Base-by-base conservation (phyloP, 805 yeast species). In the Yamadazyma scolyti region DNA sequence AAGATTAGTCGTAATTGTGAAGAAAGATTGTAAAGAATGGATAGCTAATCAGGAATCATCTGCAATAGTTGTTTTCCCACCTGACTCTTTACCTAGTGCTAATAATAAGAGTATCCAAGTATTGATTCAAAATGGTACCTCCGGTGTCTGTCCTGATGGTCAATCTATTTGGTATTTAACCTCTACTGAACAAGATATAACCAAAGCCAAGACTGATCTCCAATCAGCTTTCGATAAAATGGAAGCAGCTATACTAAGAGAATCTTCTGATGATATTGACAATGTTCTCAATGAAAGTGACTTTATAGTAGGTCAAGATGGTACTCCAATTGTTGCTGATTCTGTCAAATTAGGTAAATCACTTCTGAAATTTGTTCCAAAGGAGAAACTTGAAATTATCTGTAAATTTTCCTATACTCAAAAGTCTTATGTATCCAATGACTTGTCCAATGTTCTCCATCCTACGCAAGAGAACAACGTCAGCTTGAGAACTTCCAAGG, bases 31-130 rank as follows among this genome's bases (percentile, higher is more conserved):
- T 64, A 73, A 71, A 30, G 95, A 88, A 62, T 90, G 97, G 97
- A 83, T 89, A 64, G 73, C 78, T 9, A 88, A 83, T 28, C 79
- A 77, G 29, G 97, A 90, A 62, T 71, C 78, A 26, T 81, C 90
- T 1, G 84, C 96, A 0, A 70, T 89, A 20, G 95, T 90, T 18
- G 95, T 88, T 1, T 90, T 93, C 68, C 97, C 98, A 12, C 89
- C 95, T 11, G 74, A 75, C 11, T 78, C 95, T 1, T 68, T 90
- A 34, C 72, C 80, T 13, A 67, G 77, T 10, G 47, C 66, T 30
- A 90, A 93, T 54, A 65, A 63, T 36, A 71, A 65, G 43, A 85
- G 93, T 6, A 93, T 90, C 22, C 97, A 89, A 58, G 90, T 81
- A 4, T 62, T 90, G 23, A 86, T 93, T 20, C 78, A 86, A 68